Evolutionary conservation across 208 protist genomes (phyloP).

Genomic region (Crithidia expoeki): DNA sequence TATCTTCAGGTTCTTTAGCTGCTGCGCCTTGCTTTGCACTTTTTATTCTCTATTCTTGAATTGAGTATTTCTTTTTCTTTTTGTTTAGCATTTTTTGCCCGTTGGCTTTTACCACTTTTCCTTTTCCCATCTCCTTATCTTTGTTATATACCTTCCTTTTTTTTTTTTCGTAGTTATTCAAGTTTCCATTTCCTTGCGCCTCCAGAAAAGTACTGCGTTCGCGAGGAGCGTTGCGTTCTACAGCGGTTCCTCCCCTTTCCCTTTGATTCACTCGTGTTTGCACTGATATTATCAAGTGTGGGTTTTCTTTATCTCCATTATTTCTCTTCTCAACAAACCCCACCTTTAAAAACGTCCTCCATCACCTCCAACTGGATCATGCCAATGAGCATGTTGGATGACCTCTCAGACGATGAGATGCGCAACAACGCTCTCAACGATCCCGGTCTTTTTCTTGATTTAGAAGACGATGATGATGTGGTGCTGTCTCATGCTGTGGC

Average conservation of each 20-base stretch:
- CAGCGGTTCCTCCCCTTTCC: too few relatives aligned
- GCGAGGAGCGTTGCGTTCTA: too few relatives aligned
- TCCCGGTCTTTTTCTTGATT: constrained; percentile 25
- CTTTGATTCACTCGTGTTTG: too few relatives aligned
- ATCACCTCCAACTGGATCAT: background rate
- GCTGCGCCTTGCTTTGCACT: background rate
- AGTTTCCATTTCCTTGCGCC: background rate
- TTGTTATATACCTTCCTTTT: background rate
- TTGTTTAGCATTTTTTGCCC: constrained; percentile 9
- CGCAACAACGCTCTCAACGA: constrained; percentile 24
- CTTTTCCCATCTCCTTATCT: constrained; percentile 1
- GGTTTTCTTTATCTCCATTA: background rate
- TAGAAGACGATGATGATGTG: constrained; percentile 33
- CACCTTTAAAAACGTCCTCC: constrained; percentile 3
- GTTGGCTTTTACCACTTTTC: background rate
- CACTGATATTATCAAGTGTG: too few relatives aligned
- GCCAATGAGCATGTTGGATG: constrained; percentile 20
- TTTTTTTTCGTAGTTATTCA: background rate
- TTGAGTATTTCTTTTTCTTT: background rate
- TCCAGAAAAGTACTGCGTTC: too few relatives aligned
- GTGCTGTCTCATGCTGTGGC: constrained; percentile 10
- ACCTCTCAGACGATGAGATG: constrained; percentile 27
- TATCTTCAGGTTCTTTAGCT: too few relatives aligned
- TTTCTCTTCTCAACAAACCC: background rate
- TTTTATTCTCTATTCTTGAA: background rate